Evolutionary conservation across 495 filamentous ascomycete genomes (phyloP).

Genomic region (Aspergillus avenaceus): DNA sequence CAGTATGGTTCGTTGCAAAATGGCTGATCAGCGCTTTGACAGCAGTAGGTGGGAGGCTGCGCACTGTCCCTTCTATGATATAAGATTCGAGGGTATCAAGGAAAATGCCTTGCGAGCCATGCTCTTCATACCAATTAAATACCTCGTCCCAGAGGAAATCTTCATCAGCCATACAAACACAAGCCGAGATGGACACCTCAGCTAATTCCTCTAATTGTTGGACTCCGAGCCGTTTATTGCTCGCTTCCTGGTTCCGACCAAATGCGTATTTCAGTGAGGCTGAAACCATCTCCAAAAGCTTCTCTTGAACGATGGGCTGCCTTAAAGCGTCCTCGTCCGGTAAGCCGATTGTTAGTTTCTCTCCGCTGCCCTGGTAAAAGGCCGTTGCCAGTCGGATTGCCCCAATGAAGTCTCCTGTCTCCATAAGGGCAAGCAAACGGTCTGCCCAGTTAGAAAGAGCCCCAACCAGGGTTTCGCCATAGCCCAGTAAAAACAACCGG

Average conservation of each 20-base stretch:
- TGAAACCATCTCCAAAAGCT: conserved; percentile 87
- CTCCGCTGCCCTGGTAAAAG: conserved; percentile 83
- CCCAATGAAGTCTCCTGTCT: conserved; percentile 86
- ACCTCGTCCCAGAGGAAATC: conserved; percentile 90
- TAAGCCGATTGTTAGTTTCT: conserved; percentile 88
- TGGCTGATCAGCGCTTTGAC: conserved; percentile 82
- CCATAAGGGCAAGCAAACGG: conserved; percentile 90
- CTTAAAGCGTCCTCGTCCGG: conserved; percentile 76
- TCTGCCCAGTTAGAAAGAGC: conserved; percentile 98
- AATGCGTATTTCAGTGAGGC: conserved; percentile 92
- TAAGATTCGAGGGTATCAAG: conserved; percentile 82
- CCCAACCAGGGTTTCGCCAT: conserved; percentile 84
- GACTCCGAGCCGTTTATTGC: conserved; percentile 44
- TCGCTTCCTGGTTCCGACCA: conserved; percentile 50
- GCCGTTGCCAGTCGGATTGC: conserved; percentile 87
- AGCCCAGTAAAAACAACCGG: conserved; percentile 83
- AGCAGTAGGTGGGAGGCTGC: conserved; percentile 71
- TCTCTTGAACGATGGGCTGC: conserved; percentile 81
- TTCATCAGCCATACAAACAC: conserved; percentile 65
- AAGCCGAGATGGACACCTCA: conserved; percentile 76
- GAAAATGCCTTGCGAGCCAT: conserved; percentile 67
- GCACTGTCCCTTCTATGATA: conserved; percentile 73
- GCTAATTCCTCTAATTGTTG: conserved; percentile 73
- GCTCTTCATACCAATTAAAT: conserved; percentile 84
- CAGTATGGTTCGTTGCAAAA: conserved; percentile 67